Evolutionary conservation across 1,139 yeast genomes (phyloP).

Genomic region (Saccharomyces pastorianus): DNA sequence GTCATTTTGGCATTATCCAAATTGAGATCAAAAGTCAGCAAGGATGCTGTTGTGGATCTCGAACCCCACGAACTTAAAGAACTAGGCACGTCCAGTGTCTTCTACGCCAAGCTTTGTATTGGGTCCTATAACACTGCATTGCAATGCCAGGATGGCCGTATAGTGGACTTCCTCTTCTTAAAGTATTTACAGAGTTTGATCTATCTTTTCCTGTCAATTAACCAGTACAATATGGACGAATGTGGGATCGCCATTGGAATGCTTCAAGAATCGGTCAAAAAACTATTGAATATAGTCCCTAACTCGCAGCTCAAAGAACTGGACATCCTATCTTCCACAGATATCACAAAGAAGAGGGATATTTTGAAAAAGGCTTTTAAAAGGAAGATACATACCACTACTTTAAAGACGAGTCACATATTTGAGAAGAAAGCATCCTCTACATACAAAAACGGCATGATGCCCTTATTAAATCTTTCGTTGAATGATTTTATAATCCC

Average conservation of each 20-base stretch:
- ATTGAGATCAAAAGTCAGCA: conserved; percentile 20
- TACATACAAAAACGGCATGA: conserved; percentile 3
- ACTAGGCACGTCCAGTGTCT: conserved; percentile 16
- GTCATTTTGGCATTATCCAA: conserved; percentile 25
- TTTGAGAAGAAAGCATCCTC: conserved; percentile 2
- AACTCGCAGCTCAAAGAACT: conserved; percentile 8
- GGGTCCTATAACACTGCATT: conserved; percentile 22
- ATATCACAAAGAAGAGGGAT: conserved; percentile 8
- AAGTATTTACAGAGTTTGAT: conserved; percentile 21
- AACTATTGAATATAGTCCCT: conserved; percentile 14
- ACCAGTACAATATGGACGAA: conserved; percentile 21
- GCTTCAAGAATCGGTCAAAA: conserved; percentile 18
- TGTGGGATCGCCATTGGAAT: conserved; percentile 26
- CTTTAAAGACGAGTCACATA: not conserved
- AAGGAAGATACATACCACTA: conserved; percentile 1
- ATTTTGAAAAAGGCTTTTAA: conserved; percentile 5
- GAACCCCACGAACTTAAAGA: conserved; percentile 23
- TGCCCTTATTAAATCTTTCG: conserved; percentile 16
- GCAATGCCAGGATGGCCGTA: conserved; percentile 4
- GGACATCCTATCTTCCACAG: conserved; percentile 8
- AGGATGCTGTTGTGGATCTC: conserved; percentile 22
- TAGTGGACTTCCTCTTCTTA: conserved; percentile 10
- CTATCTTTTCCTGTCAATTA: conserved; percentile 23
- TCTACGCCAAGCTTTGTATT: conserved; percentile 24
- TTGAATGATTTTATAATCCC: conserved; percentile 27